These are phyloP conservation scores for Iris pallida DNA, from an alignment of 116 monocot genomes.

Conservation along the genomic window DNA sequence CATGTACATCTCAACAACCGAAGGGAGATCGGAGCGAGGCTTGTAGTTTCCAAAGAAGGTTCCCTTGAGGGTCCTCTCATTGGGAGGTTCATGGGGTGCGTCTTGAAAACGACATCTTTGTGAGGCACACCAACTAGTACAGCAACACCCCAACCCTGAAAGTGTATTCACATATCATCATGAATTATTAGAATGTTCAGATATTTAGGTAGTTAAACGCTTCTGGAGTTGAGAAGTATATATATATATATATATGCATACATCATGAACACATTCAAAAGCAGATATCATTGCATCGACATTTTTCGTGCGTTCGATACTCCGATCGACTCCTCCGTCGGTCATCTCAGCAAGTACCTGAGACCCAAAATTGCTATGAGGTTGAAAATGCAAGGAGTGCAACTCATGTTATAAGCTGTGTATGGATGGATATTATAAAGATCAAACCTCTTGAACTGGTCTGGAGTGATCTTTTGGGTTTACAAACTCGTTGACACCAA, in stretches of 20 bases:
- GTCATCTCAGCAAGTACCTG: constrained; percentile 21
- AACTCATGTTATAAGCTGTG: neutral
- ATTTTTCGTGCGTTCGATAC: constrained; percentile 20
- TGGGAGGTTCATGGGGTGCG: constrained; percentile 11
- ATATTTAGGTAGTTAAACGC: neutral
- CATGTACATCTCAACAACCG: constrained; percentile 20
- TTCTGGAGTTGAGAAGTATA: neutral
- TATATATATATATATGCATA: neutral
- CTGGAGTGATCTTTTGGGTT: constrained; percentile 28
- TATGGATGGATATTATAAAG: neutral
- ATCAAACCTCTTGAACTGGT: constrained; percentile 27
- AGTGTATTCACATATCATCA: neutral
- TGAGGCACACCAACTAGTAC: constrained; percentile 15
- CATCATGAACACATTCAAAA: constrained; percentile 21
- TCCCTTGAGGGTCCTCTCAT: constrained; percentile 13
- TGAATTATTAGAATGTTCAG: neutral
- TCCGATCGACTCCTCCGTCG: constrained; percentile 18
- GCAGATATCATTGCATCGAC: constrained; percentile 16
- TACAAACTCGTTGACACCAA: constrained; percentile 31
- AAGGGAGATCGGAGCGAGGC: constrained; percentile 16
- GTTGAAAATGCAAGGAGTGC: neutral
- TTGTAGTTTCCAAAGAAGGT: constrained; percentile 19
- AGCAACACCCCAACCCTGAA: constrained; percentile 29
- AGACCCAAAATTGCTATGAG: neutral
- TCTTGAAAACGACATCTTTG: constrained; percentile 14